Percentiles rank a stretch among this genome's conserved stretches.
Conservation (phyloP, 768 basidiomycete genomes). For the Pleurotus salmoneostramineus region DNA sequence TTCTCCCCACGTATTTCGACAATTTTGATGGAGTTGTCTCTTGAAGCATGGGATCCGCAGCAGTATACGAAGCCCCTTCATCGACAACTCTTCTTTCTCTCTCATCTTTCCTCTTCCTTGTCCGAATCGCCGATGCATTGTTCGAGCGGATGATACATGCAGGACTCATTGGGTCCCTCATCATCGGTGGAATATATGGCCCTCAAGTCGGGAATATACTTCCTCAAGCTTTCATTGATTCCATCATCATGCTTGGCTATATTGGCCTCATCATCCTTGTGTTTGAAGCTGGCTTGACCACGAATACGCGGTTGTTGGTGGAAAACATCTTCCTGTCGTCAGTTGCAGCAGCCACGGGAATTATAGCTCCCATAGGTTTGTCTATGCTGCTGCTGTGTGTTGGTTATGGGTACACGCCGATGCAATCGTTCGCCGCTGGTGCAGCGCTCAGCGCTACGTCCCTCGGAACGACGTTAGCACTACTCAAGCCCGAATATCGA, state of each 20-base stretch:
- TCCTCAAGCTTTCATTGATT: conserved; percentile 30
- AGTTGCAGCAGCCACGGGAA: conserved; percentile 47
- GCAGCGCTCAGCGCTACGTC: conserved; percentile 61
- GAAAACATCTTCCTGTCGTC: conserved; percentile 44
- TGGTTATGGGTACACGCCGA: conserved; percentile 32
- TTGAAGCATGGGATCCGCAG: not conserved
- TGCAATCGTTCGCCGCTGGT: conserved; percentile 58
- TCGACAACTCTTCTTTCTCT: conserved; percentile 40
- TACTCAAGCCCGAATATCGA: conserved; percentile 45
- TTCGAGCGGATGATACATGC: conserved; percentile 38
- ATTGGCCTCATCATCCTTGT: conserved; percentile 47
- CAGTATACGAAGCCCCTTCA: conserved; percentile 23
- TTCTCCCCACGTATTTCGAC: not conserved
- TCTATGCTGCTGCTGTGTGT: conserved; percentile 40
- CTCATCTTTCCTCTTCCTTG: conserved; percentile 50
- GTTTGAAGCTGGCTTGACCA: conserved; percentile 57
- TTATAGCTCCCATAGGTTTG: conserved; percentile 45
- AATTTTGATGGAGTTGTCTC: not conserved
- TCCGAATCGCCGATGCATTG: conserved; percentile 43
- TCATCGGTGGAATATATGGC: conserved; percentile 53
- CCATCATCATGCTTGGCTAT: conserved; percentile 42
- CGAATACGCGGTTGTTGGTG: conserved; percentile 40
- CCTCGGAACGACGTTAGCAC: conserved; percentile 62
- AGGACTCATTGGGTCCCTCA: conserved; percentile 47
- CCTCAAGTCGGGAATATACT: conserved; percentile 44